Base-by-base conservation (phyloP, 495 filamentous ascomycete genomes). In the Aspergillus bridgeri region DNA sequence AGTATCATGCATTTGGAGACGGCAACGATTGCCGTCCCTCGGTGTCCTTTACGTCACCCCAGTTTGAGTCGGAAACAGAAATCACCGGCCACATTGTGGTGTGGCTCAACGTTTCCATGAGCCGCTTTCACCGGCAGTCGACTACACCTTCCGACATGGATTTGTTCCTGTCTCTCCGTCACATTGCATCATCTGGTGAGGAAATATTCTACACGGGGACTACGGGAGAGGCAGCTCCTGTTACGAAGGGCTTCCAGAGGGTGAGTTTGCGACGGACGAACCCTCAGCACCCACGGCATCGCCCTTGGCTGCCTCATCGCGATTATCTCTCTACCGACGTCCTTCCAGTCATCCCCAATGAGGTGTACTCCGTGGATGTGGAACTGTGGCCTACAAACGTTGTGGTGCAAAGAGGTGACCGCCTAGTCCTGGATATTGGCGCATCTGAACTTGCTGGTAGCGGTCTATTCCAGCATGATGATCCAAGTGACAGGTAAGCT, bases 161-260 rank as follows among this genome's bases (percentile, higher is more conserved):
- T 63, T 65, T 89, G 29, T 89, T 88, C 65, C 52, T 87, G 18
- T 86, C 85, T 0, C 69, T 88, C 9, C 78, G 86, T 2, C 74
- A 89, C 62, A 75, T 88, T 45, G 73, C 73, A 5, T 63, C 80
- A 0, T 59, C 68, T 9, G 83, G 82, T 2, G 77, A 81, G 42
- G 85, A 89, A 51, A 74, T 89, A 3, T 81, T 77, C 58, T 89
- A 88, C 67, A 89, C 86, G 11, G 84, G 84, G 27, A 77, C 78
- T 1, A 72, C 75, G 8, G 79, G 79, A 7, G 79, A 82, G 45
- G 71, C 77, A 0, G 73, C 79, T 3, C 71, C 73, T 13, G 48
- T 74, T 7, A 63, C 60, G 42, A 75, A 75, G 56, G 71, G 71
- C 43, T 74, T 64, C 63, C 75, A 85, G 33, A 79, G 86, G 0